A percentile compares a stretch with the other conserved stretches of the same genome.
Conservation (phyloP, 1,284 basidiomycete genomes). For the Chalciporus sp. region DNA sequence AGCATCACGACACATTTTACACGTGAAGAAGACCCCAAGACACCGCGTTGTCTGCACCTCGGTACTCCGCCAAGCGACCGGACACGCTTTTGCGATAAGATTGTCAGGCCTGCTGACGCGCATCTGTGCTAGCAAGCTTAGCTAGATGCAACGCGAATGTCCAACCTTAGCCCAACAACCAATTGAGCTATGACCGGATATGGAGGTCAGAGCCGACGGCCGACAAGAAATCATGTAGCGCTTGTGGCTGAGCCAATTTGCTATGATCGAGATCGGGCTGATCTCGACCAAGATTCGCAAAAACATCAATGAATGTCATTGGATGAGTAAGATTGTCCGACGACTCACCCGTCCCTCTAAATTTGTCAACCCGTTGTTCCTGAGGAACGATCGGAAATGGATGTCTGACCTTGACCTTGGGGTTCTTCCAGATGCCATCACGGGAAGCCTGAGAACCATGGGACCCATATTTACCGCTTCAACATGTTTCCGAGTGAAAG, state of each 20-base stretch:
- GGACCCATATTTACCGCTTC: background rate
- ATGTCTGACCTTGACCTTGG: constrained; percentile 7
- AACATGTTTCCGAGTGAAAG: constrained; percentile 6
- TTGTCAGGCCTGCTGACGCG: constrained; percentile 27
- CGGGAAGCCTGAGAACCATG: background rate
- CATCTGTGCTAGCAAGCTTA: constrained; percentile 2
- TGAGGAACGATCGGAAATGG: constrained; percentile 2
- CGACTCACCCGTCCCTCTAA: constrained; percentile 2
- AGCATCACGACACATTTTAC: constrained; percentile 35
- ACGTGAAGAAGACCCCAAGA: constrained; percentile 31
- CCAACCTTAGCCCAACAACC: constrained; percentile 12
- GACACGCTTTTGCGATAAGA: constrained; percentile 26
- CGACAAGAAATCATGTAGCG: constrained; percentile 4
- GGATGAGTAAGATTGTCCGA: constrained; percentile 18
- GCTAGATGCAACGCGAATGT: constrained; percentile 10
- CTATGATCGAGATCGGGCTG: constrained; percentile 23
- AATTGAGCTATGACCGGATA: constrained; percentile 12
- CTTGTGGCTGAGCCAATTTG: constrained; percentile 7
- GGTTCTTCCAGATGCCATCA: constrained; percentile 8
- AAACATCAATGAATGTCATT: constrained; percentile 9
- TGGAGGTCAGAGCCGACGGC: constrained; percentile 13
- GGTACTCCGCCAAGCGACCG: constrained; percentile 25
- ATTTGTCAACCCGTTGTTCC: constrained; percentile 10
- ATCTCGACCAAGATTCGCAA: constrained; percentile 20
- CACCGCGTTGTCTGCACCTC: constrained; percentile 28